A percentile compares a stretch with the other conserved stretches of the same genome.
phyloP scores from a whole-genome alignment of 805 yeast species.

The Candida tallmaniae region DNA sequence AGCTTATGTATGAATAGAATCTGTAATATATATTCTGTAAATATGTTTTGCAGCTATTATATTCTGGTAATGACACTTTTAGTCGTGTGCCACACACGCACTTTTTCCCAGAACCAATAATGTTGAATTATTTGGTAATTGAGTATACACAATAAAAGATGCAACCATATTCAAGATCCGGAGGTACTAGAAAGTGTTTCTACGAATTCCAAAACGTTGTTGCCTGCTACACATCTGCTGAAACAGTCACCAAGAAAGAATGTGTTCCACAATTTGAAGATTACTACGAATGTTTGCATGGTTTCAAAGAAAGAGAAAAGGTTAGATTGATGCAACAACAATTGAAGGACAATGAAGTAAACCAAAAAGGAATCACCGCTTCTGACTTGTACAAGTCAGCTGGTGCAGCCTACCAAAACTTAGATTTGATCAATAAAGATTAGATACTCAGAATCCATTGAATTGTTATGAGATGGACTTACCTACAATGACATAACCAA shows the following conservation, averaged over 20 bases:
- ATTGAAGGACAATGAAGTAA: conserved; percentile 40
- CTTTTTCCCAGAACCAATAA: conserved; percentile 2
- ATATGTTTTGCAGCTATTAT: not conserved
- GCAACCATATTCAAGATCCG: conserved; percentile 46
- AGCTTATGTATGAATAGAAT: conserved; percentile 59
- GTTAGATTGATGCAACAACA: conserved; percentile 42
- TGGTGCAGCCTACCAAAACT: conserved; percentile 39
- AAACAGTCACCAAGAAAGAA: conserved; percentile 36
- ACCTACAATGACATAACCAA: no score
- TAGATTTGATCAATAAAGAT: conserved; percentile 30
- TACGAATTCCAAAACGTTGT: conserved; percentile 43
- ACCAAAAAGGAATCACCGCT: conserved; percentile 37
- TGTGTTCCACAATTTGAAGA: conserved; percentile 43
- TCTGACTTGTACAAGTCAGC: conserved; percentile 40
- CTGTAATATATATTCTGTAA: not conserved
- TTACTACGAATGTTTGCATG: conserved; percentile 45
- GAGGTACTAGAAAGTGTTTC: conserved; percentile 45
- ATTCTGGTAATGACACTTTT: not conserved
- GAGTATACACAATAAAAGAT: conserved; percentile 14
- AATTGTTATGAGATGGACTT: no score
- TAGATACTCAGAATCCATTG: not conserved
- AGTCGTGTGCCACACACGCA: not conserved
- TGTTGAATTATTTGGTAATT: conserved; percentile 2
- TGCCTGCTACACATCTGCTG: conserved; percentile 43
- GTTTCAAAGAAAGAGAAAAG: conserved; percentile 43